These are phyloP conservation scores for Sphagnum magellanicum DNA, from an alignment of 228 moss, liverwort and hornwort species.

Conservation along the genomic window DNA sequence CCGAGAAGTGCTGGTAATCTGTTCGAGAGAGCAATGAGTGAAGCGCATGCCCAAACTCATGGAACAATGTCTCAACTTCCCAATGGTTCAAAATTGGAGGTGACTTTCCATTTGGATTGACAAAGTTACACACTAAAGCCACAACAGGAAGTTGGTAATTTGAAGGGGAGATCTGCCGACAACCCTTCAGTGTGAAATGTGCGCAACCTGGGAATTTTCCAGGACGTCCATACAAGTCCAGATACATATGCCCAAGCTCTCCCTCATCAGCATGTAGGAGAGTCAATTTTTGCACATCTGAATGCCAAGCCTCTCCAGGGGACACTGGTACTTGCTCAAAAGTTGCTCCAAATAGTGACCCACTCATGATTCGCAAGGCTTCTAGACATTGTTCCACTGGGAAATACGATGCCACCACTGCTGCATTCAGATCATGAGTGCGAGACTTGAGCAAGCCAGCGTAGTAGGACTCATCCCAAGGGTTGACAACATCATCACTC, in stretches of 20 bases:
- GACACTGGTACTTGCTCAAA: constrained; percentile 79
- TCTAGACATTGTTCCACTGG: constrained; percentile 88
- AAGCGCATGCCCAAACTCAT: constrained; percentile 96
- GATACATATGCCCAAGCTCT: constrained; percentile 85
- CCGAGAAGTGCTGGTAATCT: constrained; percentile 99
- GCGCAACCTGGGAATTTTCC: constrained; percentile 97
- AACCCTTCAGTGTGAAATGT: constrained; percentile 95
- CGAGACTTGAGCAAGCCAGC: constrained; percentile 82
- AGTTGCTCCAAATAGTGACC: constrained; percentile 80
- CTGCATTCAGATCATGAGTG: constrained; percentile 69
- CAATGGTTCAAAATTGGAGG: constrained; percentile 84
- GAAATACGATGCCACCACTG: constrained; percentile 92
- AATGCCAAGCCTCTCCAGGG: constrained; percentile 95
- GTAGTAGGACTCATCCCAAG: constrained; percentile 98
- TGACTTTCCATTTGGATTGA: constrained; percentile 58
- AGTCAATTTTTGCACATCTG: constrained; percentile 85
- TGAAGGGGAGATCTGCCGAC: constrained; percentile 66
- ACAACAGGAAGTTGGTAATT: constrained; percentile 98
- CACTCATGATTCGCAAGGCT: constrained; percentile 75
- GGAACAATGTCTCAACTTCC: constrained; percentile 97
- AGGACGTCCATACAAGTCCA: constrained; percentile 86
- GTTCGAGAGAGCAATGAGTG: constrained; percentile 96
- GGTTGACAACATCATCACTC: constrained; percentile 54
- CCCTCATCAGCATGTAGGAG: constrained; percentile 89
- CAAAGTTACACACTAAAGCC: constrained; percentile 94